Conservation (phyloP, 345 rosid species). For the Cardamine resedifolia region DNA sequence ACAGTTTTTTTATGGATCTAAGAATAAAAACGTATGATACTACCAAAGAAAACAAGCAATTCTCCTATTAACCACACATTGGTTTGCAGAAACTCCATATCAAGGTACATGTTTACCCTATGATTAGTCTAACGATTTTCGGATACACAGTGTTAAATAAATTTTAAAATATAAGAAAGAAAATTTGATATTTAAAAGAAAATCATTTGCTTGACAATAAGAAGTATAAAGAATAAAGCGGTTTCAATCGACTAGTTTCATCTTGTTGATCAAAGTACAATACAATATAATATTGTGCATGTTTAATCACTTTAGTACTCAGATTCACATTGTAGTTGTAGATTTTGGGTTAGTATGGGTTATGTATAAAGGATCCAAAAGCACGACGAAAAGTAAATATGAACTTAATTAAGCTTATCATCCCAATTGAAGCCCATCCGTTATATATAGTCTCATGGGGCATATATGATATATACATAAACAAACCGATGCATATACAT, state of each 20-base stretch:
- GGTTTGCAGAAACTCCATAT: background rate
- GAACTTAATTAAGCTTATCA: conserved; percentile 29
- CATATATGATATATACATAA: conserved; percentile 10
- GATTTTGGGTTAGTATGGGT: conserved; percentile 23
- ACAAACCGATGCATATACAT: background rate
- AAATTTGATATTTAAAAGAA: background rate
- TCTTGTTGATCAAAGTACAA: conserved; percentile 5
- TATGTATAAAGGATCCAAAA: conserved; percentile 14
- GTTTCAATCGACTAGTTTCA: background rate
- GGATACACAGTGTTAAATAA: background rate
- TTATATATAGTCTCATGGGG: background rate
- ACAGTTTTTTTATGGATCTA: background rate
- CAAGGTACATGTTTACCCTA: background rate
- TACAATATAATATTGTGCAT: conserved; percentile 2
- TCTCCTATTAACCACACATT: background rate
- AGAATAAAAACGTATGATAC: background rate
- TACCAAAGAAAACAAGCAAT: background rate
- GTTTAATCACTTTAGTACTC: background rate
- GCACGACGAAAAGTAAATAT: background rate
- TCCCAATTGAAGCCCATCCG: conserved; percentile 26
- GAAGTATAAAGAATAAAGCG: background rate
- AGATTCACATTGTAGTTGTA: conserved; percentile 5
- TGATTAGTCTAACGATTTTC: background rate
- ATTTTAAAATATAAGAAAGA: background rate
- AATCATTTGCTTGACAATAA: background rate